Conservation (phyloP, 345 rosid species). For the Populus ilicifolia region DNA sequence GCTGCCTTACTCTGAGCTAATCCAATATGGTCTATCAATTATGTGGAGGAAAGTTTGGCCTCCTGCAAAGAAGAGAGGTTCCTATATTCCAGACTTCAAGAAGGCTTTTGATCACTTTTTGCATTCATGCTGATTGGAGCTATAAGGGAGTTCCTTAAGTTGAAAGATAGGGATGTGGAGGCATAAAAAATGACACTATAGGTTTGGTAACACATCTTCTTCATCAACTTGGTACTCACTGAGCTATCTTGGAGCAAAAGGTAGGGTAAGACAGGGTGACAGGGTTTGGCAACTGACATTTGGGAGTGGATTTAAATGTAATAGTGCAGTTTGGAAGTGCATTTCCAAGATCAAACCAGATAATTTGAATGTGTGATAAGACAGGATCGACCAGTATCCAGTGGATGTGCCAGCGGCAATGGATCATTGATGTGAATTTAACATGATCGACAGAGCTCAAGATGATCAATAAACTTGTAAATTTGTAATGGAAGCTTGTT, state of each 20-base stretch:
- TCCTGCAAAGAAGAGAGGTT: constrained; percentile 2
- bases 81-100: constrained; percentile 82
- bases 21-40: not conserved
- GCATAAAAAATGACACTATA: constrained; percentile 81
- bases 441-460: no score
- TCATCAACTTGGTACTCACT: constrained; percentile 83
- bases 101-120: constrained; percentile 87
- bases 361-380: constrained; percentile 1
- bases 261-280: constrained; percentile 66
- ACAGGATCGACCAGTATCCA: constrained; percentile 12
- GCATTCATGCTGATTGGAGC: constrained; percentile 86
- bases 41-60: not conserved
- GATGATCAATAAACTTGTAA: no score
- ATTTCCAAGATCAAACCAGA: constrained; percentile 19
- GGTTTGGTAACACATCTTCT: constrained; percentile 88
- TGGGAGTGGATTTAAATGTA: constrained; percentile 92
- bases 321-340: constrained; percentile 89
- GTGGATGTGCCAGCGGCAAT: constrained; percentile 10
- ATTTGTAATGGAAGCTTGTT: no score
- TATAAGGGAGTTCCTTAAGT: constrained; percentile 67
- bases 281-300: constrained; percentile 83
- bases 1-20: constrained; percentile 9
- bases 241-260: constrained; percentile 71
- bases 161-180: constrained; percentile 67
- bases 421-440: not conserved